Evolutionary conservation across 73 alveolate species (phyloP), one percentile per base, ranked within the genome.

Genomic region (Paramecium sonneborni): DNA sequence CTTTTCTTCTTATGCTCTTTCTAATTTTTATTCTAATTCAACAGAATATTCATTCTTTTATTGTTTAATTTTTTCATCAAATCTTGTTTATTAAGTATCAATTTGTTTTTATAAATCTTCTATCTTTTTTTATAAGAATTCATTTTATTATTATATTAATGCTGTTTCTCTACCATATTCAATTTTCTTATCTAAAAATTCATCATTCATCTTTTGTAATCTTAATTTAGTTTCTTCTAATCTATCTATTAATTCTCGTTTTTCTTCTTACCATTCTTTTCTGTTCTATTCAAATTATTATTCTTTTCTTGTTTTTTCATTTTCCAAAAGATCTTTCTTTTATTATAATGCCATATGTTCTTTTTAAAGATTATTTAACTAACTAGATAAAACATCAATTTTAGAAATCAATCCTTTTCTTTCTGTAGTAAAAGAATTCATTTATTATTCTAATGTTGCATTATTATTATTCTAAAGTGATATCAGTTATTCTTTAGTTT

Each of bases 111-210:
- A 76, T n/a, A 93, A 76, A 89, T 97, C 99, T 21, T 94, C 98
- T 62, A 93, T 96, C 94, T 95, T 93, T 57, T 95, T 95, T 57
- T 86, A 76, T 86, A 85, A 93, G 93, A 95, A 96, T 85, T 96
- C 98, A 56, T 92, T 93, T 82, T 96, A 92, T 55, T 96, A 86
- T 55, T 93, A 93, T 6, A 93, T 57, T 12, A 96, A 82, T 6
- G 98, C 98, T 37, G 93, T 79, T 79, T 96, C 98, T 62, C 97
- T 91, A 30, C 95, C 93, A 94, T 52, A 96, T 74, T 95, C 97
- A 32, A 95, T 87, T 57, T 95, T 96, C 70, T 93, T 93, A 72
- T 90, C 92, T 93, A 95, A 95, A 37, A 82, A 85, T 84, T 88
- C 97, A 94, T 95, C 98, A 92, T 88, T 93, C 62, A 95, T 68